Evolutionary conservation across 148 eudicot species (phyloP), one percentile per base, ranked within the genome.

Genomic region (Arctostaphylos glauca): DNA sequence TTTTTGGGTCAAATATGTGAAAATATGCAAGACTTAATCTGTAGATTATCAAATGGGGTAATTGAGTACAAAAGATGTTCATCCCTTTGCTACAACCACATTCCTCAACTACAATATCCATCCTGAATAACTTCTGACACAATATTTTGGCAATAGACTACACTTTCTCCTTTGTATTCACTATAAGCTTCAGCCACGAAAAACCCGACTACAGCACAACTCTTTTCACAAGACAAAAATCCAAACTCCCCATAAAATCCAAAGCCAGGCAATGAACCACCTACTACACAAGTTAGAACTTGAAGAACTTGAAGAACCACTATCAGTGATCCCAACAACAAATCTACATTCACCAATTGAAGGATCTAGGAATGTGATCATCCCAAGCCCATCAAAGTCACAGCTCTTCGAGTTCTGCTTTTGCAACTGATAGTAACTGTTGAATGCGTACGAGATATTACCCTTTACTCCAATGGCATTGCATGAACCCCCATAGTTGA

Each of bases 391-490:
- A 82, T 94, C 96, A 76, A 93, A 94, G 47, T 93, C 94, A 83
- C 98, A 94, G 89, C 97, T 93, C 81, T 66, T 71, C 1, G 88
- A 87, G 79, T 92, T 83, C 84, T 93, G 98, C 84, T 92, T 94
- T 74, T 86, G 91, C 49, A 89, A 52, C 87, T 93, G 98, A 83
- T 94, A 93, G 76, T 94, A 94, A 85, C 98, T 92, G 85, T 92
- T 94, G 78, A 94, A 94, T 1, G 98, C 97, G 44, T 92, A 94
- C 0, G 98, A 94, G n/a, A 94, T 86, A 52, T 94, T 94, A 16
- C 88, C 98, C 86, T 90, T 94, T 62, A 79, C 90, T 67, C 98
- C 98, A 55, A 94, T 92, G 25, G 70, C 92, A 81, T 88, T 88
- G 77, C 98, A 94, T 0, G 98, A 94, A 50, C 95, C 98, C 9